A percentile compares a stretch with the other conserved stretches of the same genome.
These are phyloP conservation scores for Salicornia ramosissima DNA, from an alignment of 148 eudicot species.

Conservation along the genomic window DNA sequence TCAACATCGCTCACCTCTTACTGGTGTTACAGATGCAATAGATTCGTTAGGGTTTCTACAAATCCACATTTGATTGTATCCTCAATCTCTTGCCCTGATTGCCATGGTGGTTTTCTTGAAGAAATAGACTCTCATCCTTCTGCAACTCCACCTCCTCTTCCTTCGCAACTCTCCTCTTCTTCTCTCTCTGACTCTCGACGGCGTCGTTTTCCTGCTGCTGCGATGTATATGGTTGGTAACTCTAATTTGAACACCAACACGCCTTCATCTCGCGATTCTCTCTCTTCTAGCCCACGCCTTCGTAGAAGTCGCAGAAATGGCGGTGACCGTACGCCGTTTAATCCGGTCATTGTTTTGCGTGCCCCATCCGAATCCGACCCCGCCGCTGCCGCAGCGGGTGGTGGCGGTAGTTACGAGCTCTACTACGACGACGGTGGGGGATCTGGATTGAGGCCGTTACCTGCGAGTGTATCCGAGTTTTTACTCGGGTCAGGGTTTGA, in stretches of 20 bases:
- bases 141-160: slow-evolving; percentile 19
- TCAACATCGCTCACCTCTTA: slow-evolving; percentile 50
- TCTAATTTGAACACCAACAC: slow-evolving; percentile 30
- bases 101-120: slow-evolving; percentile 73
- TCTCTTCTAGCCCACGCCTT: slow-evolving; percentile 34
- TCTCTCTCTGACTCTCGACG: slow-evolving; percentile 42
- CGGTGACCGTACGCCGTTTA: slow-evolving; percentile 81
- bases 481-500: slow-evolving; percentile 73
- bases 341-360: slow-evolving; percentile 86
- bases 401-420: slow-evolving; percentile 58
- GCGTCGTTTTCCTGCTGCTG: slow-evolving; percentile 51
- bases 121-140: slow-evolving; percentile 43
- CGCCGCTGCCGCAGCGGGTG: slow-evolving; percentile 12
- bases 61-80: neutral
- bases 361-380: slow-evolving; percentile 40
- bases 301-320: slow-evolving; percentile 49
- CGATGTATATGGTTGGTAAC: slow-evolving; percentile 46
- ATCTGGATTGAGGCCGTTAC: slow-evolving; percentile 74
- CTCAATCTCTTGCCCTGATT: slow-evolving; percentile 65
- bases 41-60: slow-evolving; percentile 48
- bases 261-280: neutral
- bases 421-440: slow-evolving; percentile 85
- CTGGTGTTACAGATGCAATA: slow-evolving; percentile 96
- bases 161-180: neutral
- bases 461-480: slow-evolving; percentile 67